Evolutionary conservation across 495 filamentous ascomycete species (phyloP).

Genomic region (Penicillium daleae): DNA sequence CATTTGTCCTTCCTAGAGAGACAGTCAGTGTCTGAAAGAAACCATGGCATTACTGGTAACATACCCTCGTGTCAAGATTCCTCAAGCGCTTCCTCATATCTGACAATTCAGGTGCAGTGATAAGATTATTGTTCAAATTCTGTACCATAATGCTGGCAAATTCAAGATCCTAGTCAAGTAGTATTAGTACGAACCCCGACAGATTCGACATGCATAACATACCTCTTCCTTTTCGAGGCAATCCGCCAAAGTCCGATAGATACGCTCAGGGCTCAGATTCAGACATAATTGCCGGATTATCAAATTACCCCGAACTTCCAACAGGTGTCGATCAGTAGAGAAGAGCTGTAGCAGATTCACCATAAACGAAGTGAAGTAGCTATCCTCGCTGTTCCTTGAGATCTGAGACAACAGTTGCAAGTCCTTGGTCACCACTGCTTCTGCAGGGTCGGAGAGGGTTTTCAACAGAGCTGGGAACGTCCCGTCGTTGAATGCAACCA

Average conservation of each 20-base stretch:
- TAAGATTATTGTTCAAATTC: slow-evolving; percentile 98
- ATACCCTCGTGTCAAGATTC: slow-evolving; percentile 83
- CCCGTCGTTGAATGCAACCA: slow-evolving; percentile 93
- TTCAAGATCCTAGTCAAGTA: slow-evolving; percentile 70
- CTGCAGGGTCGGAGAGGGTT: slow-evolving; percentile 92
- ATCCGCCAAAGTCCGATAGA: slow-evolving; percentile 94
- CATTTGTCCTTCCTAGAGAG: slow-evolving; percentile 77
- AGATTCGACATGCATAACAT: slow-evolving; percentile 11
- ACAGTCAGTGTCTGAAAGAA: slow-evolving; percentile 17
- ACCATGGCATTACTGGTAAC: background rate
- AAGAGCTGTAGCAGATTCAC: slow-evolving; percentile 94
- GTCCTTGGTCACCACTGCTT: slow-evolving; percentile 94
- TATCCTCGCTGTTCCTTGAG: slow-evolving; percentile 92
- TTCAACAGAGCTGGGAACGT: slow-evolving; percentile 96
- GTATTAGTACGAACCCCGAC: slow-evolving; percentile 13
- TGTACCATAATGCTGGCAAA: slow-evolving; percentile 99
- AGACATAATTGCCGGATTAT: slow-evolving; percentile 96
- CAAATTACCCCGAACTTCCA: slow-evolving; percentile 92
- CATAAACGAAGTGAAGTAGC: slow-evolving; percentile 98
- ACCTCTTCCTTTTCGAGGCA: slow-evolving; percentile 96
- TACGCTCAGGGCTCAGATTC: slow-evolving; percentile 89
- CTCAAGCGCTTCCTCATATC: slow-evolving; percentile 88
- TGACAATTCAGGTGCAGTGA: slow-evolving; percentile 92
- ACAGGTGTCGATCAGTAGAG: slow-evolving; percentile 84
- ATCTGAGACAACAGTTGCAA: slow-evolving; percentile 95